Conservation (phyloP, 176 grass and related monocot genomes). For the Typha latifolia region DNA sequence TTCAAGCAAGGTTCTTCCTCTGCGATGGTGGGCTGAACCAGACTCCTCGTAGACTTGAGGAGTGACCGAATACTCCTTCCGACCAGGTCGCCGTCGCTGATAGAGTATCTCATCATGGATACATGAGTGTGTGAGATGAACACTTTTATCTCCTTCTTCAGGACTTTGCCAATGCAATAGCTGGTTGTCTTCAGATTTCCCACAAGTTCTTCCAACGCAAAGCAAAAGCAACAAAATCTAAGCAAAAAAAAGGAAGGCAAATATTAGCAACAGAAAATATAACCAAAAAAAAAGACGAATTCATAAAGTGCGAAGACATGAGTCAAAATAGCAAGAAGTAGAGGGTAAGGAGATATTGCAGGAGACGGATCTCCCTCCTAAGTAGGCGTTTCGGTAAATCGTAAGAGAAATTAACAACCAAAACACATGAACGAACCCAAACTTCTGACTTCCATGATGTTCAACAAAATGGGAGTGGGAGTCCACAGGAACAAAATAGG, state of each 20-base stretch:
- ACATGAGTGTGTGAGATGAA: slow-evolving; percentile 83
- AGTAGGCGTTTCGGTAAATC: no score
- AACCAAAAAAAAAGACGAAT: background rate
- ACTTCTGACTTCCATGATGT: no score
- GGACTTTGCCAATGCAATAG: slow-evolving; percentile 17
- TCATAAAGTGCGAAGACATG: background rate
- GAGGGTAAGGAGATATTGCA: background rate
- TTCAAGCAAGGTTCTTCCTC: slow-evolving; percentile 52
- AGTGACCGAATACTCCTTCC: slow-evolving; percentile 90
- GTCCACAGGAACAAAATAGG: background rate
- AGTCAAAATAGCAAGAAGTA: background rate
- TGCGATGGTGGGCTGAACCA: slow-evolving; percentile 16
- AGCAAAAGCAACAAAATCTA: slow-evolving; percentile 77
- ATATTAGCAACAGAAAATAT: background rate
- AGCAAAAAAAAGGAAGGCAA: background rate
- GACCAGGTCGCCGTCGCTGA: slow-evolving; percentile 55
- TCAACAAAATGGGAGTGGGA: background rate
- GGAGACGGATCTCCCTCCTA: no score
- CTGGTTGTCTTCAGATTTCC: slow-evolving; percentile 31
- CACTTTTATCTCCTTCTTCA: slow-evolving; percentile 52
- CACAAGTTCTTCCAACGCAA: slow-evolving; percentile 31
- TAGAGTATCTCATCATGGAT: slow-evolving; percentile 97
- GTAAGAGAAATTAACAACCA: no score
- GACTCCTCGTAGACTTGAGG: slow-evolving; percentile 72
- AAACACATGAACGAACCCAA: no score